These are phyloP conservation scores for Apiosordaria backusii DNA, from an alignment of 495 filamentous ascomycete genomes.

Conservation along the genomic window DNA sequence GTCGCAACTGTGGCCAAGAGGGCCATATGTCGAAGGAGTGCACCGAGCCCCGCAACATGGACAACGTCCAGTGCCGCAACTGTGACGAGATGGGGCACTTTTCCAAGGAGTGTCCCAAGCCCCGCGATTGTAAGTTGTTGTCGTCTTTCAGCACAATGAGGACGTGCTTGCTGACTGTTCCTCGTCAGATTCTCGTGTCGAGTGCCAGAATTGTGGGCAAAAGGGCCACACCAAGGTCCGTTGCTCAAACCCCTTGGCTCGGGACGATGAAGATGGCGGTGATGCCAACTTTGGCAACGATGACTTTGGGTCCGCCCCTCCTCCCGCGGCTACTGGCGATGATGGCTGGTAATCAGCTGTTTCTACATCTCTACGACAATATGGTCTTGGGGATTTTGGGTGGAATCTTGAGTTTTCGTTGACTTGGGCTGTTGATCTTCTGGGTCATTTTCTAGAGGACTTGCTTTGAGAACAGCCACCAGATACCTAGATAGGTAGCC, in stretches of 20 bases:
- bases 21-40: conserved; percentile 56
- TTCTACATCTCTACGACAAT: not conserved
- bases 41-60: conserved; percentile 64
- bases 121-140: conserved; percentile 59
- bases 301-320: conserved; percentile 10
- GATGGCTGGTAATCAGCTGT: conserved; percentile 22
- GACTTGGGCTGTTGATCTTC: not conserved
- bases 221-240: conserved; percentile 66
- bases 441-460: not conserved
- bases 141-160: not conserved
- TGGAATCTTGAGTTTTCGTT: not conserved
- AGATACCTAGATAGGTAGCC: not conserved
- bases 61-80: conserved; percentile 64
- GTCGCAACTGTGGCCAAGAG: conserved; percentile 65
- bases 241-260: conserved; percentile 51
- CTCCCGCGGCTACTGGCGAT: conserved; percentile 4
- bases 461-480: not conserved
- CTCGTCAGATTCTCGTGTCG: conserved; percentile 54
- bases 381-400: not conserved
- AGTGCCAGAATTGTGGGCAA: conserved; percentile 73
- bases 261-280: conserved; percentile 29
- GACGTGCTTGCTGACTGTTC: conserved; percentile 26
- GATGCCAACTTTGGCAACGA: conserved; percentile 10
- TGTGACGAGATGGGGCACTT: conserved; percentile 72
- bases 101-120: conserved; percentile 69